phyloP scores from a whole-genome alignment of 2,329 filamentous ascomycete species.

The Colletotrichum noveboracense region DNA sequence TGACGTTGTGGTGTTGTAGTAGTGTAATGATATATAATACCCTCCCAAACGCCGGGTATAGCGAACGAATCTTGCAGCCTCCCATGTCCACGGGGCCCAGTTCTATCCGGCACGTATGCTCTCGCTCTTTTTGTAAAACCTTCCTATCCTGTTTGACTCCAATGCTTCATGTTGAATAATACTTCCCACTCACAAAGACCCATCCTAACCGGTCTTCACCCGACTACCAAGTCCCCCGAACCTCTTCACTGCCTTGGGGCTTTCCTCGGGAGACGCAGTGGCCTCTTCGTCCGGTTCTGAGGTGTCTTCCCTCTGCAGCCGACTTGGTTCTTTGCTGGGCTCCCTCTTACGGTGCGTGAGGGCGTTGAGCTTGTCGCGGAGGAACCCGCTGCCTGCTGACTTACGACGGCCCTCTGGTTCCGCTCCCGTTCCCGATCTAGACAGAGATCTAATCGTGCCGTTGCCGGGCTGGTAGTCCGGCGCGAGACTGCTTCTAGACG shows the following conservation, averaged over 20 bases:
- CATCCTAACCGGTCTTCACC: slow-evolving; percentile 9
- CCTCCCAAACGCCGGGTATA: background rate
- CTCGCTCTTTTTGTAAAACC: background rate
- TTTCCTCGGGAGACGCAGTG: background rate
- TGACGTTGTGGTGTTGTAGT: background rate
- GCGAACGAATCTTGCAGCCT: background rate
- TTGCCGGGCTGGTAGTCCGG: slow-evolving; percentile 23
- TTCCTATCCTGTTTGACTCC: background rate
- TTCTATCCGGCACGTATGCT: background rate
- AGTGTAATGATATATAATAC: background rate
- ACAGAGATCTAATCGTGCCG: slow-evolving; percentile 19
- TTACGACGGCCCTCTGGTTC: slow-evolving; percentile 25
- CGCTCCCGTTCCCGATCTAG: slow-evolving; percentile 22
- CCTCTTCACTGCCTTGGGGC: background rate
- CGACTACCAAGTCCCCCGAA: slow-evolving; percentile 2
- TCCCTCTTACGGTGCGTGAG: slow-evolving; percentile 28
- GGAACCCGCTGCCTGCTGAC: slow-evolving; percentile 33
- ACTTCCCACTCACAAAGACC: background rate
- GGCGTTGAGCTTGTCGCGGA: slow-evolving; percentile 41
- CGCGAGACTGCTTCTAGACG: slow-evolving; percentile 26
- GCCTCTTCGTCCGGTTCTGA: slow-evolving; percentile 10
- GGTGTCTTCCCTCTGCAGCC: background rate
- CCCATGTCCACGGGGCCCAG: background rate
- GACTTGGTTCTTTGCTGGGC: slow-evolving; percentile 20
- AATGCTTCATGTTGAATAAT: background rate